phyloP scores from a whole-genome alignment of 345 rosid genomes.

The Viola odorata region DNA sequence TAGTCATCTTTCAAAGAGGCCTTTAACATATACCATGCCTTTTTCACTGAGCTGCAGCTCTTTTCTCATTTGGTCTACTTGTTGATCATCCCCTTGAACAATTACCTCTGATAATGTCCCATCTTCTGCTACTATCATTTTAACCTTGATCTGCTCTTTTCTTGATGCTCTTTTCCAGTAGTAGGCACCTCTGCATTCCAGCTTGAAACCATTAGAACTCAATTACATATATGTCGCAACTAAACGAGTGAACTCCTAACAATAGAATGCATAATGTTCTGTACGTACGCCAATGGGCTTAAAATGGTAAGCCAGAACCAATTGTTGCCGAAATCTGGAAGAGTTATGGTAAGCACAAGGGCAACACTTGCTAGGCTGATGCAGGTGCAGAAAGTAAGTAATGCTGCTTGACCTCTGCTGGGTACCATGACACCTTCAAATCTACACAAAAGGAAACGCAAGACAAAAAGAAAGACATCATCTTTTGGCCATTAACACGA shows the following conservation, averaged over 20 bases:
- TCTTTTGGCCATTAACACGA: not conserved
- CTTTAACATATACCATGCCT: conserved; percentile 91
- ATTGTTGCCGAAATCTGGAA: conserved; percentile 80
- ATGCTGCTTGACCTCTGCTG: conserved; percentile 86
- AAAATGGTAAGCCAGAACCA: conserved; percentile 80
- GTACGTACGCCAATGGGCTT: conserved; percentile 86
- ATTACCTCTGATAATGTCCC: conserved; percentile 53
- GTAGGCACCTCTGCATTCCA: conserved; percentile 63
- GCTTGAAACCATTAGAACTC: conserved; percentile 5
- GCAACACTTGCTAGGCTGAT: conserved; percentile 92
- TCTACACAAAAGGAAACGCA: conserved; percentile 20
- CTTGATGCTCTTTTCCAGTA: conserved; percentile 91
- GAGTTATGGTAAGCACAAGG: conserved; percentile 80
- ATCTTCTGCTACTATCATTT: conserved; percentile 53
- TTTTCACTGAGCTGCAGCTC: conserved; percentile 77
- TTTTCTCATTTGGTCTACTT: conserved; percentile 82
- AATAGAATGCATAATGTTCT: not conserved
- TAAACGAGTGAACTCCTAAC: not conserved
- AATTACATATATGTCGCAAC: not conserved
- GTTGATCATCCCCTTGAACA: conserved; percentile 94
- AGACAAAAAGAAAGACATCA: not conserved
- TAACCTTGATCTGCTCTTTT: conserved; percentile 86
- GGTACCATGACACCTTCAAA: conserved; percentile 90
- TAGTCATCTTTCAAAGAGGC: conserved; percentile 66
- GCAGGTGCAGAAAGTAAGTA: conserved; percentile 91